Percentiles rank a stretch among this genome's conserved stretches.
These are phyloP conservation scores for Lasiodiplodia sp. DNA, from an alignment of 2,329 filamentous ascomycete species.

Conservation along the genomic window DNA sequence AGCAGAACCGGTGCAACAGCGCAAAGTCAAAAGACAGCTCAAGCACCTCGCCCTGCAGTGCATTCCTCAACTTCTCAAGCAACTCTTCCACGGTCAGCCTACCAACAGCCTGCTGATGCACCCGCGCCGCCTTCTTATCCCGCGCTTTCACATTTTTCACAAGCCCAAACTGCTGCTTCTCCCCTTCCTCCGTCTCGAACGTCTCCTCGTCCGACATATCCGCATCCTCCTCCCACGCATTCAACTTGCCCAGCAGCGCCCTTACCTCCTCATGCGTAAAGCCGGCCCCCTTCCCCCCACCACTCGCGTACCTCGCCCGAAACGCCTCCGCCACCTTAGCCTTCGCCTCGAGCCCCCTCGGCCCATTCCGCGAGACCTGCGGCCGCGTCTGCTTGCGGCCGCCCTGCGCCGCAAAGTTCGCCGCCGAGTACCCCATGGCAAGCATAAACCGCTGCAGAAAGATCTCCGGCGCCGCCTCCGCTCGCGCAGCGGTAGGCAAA, in stretches of 20 bases:
- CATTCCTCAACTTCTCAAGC: slow-evolving; percentile 41
- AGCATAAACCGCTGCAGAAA: slow-evolving; percentile 50
- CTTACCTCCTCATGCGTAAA: slow-evolving; percentile 47
- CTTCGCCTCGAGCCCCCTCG: slow-evolving; percentile 41
- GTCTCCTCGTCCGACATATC: slow-evolving; percentile 32
- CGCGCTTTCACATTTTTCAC: not conserved
- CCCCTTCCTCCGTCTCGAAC: not conserved
- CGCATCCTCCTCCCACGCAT: slow-evolving; percentile 21
- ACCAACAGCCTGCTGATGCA: not conserved
- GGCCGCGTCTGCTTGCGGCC: slow-evolving; percentile 28
- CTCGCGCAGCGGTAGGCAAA: too few relatives aligned
- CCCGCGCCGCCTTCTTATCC: not conserved
- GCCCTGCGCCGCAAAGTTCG: slow-evolving; percentile 36
- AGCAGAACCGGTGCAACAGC: slow-evolving; percentile 51
- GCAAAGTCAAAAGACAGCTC: slow-evolving; percentile 53
- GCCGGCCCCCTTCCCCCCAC: slow-evolving; percentile 32
- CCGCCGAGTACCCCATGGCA: slow-evolving; percentile 45
- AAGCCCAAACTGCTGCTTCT: not conserved
- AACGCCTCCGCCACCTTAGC: slow-evolving; percentile 50
- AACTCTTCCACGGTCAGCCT: slow-evolving; percentile 37
- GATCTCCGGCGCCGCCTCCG: slow-evolving; percentile 38
- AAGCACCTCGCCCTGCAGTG: slow-evolving; percentile 47
- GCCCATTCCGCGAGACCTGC: slow-evolving; percentile 39
- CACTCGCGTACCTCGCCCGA: slow-evolving; percentile 30
- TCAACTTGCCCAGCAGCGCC: slow-evolving; percentile 44